Evolutionary conservation across 2,329 filamentous ascomycete species (phyloP).

Genomic region (Chaetomium strumarium): DNA sequence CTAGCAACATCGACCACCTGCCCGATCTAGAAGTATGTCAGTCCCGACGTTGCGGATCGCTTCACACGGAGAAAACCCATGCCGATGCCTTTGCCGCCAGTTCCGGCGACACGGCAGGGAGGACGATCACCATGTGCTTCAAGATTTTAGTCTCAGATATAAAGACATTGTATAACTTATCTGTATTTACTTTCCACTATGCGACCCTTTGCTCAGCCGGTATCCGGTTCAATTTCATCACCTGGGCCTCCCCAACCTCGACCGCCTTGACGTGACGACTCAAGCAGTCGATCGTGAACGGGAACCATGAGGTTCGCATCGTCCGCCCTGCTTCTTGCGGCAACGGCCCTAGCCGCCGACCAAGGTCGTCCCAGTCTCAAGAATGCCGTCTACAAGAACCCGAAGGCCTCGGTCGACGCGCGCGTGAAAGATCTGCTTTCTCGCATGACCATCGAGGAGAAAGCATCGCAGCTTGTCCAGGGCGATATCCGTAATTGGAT

Average conservation of each 20-base stretch:
- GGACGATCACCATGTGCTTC: background rate
- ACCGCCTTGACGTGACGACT: background rate
- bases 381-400: slow-evolving; percentile 54
- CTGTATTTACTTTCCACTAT: background rate
- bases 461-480: slow-evolving; percentile 62
- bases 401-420: slow-evolving; percentile 54
- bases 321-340: slow-evolving; percentile 9
- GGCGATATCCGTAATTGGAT: slow-evolving; percentile 70
- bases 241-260: background rate
- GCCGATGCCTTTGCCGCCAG: background rate
- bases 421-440: slow-evolving; percentile 62
- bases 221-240: background rate
- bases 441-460: slow-evolving; percentile 70
- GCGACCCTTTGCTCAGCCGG: background rate
- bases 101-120: background rate
- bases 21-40: background rate
- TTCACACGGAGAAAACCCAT: background rate
- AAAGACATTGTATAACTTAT: background rate
- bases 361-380: slow-evolving; percentile 15
- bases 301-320: slow-evolving; percentile 9
- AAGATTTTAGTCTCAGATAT: background rate
- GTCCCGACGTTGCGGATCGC: background rate
- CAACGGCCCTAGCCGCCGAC: slow-evolving; percentile 3
- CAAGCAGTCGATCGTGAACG: no score
- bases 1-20: background rate